Evolutionary conservation across 106 monocot species (phyloP).

Genomic region (Ottelia alismoides): DNA sequence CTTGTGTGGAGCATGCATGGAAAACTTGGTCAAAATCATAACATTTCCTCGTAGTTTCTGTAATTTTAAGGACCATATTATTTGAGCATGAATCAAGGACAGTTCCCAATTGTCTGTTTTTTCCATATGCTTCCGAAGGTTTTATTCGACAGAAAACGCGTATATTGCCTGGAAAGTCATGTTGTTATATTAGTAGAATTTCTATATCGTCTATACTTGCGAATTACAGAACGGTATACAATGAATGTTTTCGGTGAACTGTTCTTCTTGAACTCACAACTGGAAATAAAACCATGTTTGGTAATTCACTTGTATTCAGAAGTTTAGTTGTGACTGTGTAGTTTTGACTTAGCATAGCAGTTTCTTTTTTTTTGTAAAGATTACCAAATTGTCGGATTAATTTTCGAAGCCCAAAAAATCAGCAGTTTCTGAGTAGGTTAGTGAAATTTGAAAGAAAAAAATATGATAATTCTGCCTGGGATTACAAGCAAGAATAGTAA

Average conservation of each 20-base stretch:
- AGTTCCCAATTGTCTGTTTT: constrained; percentile 5
- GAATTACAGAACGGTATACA: no score
- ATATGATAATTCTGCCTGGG: background rate
- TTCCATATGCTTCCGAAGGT: constrained; percentile 33
- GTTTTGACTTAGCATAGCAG: no score
- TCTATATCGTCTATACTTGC: no score
- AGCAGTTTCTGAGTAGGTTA: background rate
- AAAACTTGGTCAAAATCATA: constrained; percentile 60
- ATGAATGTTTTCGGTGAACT: no score
- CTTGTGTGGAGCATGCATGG: constrained; percentile 43
- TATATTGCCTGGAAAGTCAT: constrained; percentile 37
- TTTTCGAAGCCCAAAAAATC: background rate
- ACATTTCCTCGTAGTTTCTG: constrained; percentile 28
- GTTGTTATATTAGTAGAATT: no score
- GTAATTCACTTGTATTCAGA: no score
- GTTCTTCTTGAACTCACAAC: no score
- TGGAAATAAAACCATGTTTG: no score
- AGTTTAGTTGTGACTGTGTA: no score
- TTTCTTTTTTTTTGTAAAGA: background rate
- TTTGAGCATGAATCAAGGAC: constrained; percentile 29
- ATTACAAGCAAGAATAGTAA: no score
- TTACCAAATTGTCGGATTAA: background rate
- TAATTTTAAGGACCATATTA: constrained; percentile 28
- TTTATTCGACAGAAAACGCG: constrained; percentile 55
- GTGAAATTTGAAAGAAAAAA: background rate